Evolutionary conservation across 352 stramenopile genomes (phyloP), one percentile per base, ranked within the genome.

Genomic region (Phytophthora fragariaefolia): DNA sequence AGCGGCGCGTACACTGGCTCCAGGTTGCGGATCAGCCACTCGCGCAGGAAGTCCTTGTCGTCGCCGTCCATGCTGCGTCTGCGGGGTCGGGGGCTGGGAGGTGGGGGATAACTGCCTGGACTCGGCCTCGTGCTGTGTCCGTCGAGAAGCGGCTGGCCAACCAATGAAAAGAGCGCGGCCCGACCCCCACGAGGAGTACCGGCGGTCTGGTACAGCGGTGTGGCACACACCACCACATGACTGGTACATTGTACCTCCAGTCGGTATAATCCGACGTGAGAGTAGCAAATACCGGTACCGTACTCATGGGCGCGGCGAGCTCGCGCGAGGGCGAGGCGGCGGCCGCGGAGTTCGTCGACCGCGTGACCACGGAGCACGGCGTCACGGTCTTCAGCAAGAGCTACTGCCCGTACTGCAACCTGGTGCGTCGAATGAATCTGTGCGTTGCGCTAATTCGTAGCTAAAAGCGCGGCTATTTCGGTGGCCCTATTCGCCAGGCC

Each of bases 351-450:
- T 91, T 87, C 67, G 74, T 93, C 47, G 74, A 89, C 53, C 66
- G 70, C 40, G 66, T 76, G 34, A 77, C 85, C 53, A 67, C 65
- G 3, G 66, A 84, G 51, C 74, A 91, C 64, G 58, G 52, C 23
- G 73, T 93, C 49, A 80, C 76, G 27, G 74, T 93, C 71, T 98
- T 98, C 71, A 97, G 90, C 65, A 99, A 99, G 80, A 87, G 85
- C 20, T 98, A 95, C 75, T 99, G 96, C 58, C 93, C 92, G 3
- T 98, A 97, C 74, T 99, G 96, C 73, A 79, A 73, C 23, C 70
- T 86, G 70, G 84, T 91, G 62, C 45, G 55, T 27, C 7, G n/a
- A n/a, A n/a, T n/a, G n/a, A n/a, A n/a, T n/a, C n/a, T n/a, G n/a
- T n/a, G n/a, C n/a, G n/a, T n/a, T n/a, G n/a, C n/a, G n/a, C n/a